These are phyloP conservation scores for Pseudognaphalium luteoalbum DNA, from an alignment of 129 eudicot genomes.

Conservation along the genomic window DNA sequence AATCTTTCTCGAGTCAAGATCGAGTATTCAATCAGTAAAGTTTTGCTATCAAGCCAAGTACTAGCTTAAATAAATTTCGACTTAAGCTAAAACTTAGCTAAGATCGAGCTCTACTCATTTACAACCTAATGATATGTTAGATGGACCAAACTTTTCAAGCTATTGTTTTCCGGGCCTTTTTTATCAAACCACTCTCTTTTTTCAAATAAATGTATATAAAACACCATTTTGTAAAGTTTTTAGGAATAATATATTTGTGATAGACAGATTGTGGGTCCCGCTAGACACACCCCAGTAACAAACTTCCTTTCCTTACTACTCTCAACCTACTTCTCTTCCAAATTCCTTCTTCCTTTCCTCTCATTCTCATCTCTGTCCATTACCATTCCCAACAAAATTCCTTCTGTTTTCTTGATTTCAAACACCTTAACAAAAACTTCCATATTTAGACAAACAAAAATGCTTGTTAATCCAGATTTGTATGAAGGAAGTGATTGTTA, in stretches of 20 bases:
- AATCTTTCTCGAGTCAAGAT: too few species aligned
- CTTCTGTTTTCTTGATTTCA: background rate
- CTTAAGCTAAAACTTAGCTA: too few species aligned
- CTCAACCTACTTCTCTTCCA: conserved; percentile 34
- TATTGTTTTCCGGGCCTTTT: too few species aligned
- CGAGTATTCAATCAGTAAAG: too few species aligned
- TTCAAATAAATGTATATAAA: too few species aligned
- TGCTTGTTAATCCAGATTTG: conserved; percentile 45
- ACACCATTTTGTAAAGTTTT: too few species aligned
- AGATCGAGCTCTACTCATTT: too few species aligned
- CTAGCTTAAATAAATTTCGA: too few species aligned
- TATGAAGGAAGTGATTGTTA: conserved; percentile 52
- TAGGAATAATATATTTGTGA: background rate
- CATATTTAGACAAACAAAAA: conserved; percentile 22
- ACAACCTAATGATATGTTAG: too few species aligned
- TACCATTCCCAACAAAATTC: conserved; percentile 8
- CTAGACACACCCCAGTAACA: conserved; percentile 27
- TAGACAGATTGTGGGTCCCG: conserved; percentile 31
- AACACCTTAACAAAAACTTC: background rate
- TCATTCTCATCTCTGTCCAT: background rate
- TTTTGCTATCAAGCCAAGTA: too few species aligned
- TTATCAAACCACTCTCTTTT: too few species aligned
- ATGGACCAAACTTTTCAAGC: too few species aligned
- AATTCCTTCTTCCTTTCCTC: conserved; percentile 9
- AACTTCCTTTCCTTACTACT: conserved; percentile 38